These are phyloP conservation scores for Pseudocercospora vitis DNA, from an alignment of 2,329 filamentous ascomycete species.

Conservation along the genomic window DNA sequence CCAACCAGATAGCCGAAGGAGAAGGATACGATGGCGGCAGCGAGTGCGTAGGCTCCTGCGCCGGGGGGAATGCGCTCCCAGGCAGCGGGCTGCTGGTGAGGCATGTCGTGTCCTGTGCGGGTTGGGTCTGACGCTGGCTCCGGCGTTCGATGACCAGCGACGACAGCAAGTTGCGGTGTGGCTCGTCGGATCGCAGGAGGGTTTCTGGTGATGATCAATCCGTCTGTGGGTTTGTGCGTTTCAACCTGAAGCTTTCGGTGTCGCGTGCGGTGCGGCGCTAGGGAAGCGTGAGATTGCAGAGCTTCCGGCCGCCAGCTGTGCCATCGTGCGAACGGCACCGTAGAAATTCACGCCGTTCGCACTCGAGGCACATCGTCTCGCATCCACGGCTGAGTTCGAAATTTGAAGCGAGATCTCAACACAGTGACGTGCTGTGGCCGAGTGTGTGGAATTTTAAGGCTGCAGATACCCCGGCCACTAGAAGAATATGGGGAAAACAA, in stretches of 20 bases:
- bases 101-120: no score
- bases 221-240: background rate
- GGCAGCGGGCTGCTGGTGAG: slow-evolving; percentile 8
- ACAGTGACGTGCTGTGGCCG: background rate
- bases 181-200: slow-evolving; percentile 3
- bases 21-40: slow-evolving; percentile 71
- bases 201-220: background rate
- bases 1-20: slow-evolving; percentile 74
- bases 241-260: background rate
- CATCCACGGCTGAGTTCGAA: slow-evolving; percentile 24
- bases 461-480: background rate
- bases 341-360: slow-evolving; percentile 19
- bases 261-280: background rate
- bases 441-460: background rate
- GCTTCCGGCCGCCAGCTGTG: background rate
- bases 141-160: background rate
- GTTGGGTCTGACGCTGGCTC: no score
- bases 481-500: background rate
- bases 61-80: slow-evolving; percentile 47
- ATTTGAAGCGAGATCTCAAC: slow-evolving; percentile 6
- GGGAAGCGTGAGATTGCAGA: background rate
- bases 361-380: slow-evolving; percentile 17
- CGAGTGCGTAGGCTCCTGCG: slow-evolving; percentile 63
- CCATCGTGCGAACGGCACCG: slow-evolving; percentile 7
- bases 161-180: background rate